phyloP scores from a whole-genome alignment of 140 eudicot genomes.

The Flaveria floridana region DNA sequence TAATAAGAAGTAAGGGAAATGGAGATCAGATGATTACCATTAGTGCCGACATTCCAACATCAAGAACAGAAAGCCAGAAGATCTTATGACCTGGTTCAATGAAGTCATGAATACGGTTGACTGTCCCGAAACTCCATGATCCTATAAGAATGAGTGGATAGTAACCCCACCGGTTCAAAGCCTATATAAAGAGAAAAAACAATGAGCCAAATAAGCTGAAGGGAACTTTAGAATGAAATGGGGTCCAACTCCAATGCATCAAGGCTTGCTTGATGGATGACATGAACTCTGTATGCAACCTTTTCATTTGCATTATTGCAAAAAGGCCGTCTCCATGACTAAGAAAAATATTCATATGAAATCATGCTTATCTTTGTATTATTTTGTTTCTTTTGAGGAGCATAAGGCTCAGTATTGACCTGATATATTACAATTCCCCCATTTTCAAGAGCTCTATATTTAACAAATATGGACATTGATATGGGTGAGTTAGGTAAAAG shows the following conservation, averaged over 20 bases:
- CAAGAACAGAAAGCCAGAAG: constrained; percentile 96
- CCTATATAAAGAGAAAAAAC: constrained; percentile 44
- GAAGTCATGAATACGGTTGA: constrained; percentile 91
- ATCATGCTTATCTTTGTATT: not conserved
- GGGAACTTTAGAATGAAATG: not conserved
- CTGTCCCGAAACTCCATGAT: constrained; percentile 94
- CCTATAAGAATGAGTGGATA: constrained; percentile 94
- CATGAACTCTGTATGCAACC: not conserved
- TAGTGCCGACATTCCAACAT: constrained; percentile 93
- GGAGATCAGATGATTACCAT: constrained; percentile 51
- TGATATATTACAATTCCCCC: not conserved
- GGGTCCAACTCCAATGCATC: not conserved
- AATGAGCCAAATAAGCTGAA: constrained; percentile 14
- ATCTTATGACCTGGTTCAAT: constrained; percentile 84
- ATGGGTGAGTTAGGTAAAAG: not conserved
- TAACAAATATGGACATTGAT: too few relatives aligned
- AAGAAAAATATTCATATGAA: not conserved
- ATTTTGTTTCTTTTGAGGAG: not conserved
- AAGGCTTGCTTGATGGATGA: not conserved
- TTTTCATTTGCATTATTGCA: not conserved
- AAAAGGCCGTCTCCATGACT: not conserved
- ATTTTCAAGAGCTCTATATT: constrained; percentile 3
- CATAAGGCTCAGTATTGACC: not conserved
- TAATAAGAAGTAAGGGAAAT: constrained; percentile 12
- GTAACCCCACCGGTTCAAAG: constrained; percentile 90